Percentiles rank a stretch among this genome's conserved stretches.
Evolutionary conservation across 2,329 filamentous ascomycete genomes (phyloP).

Genomic region (Ophiosphaerella korrae): DNA sequence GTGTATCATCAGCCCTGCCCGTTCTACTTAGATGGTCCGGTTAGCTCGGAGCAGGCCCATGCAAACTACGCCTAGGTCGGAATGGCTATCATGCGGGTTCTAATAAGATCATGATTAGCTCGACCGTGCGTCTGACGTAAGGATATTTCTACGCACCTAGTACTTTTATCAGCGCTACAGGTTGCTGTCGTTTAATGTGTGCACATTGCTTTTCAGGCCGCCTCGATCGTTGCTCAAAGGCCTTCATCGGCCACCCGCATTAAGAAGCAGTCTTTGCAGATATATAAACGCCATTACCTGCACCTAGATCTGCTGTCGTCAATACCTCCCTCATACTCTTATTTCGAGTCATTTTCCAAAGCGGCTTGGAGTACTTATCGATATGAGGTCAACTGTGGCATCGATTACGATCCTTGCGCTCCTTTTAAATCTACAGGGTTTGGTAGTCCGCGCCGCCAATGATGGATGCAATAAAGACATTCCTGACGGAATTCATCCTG

Average conservation of each 20-base stretch:
- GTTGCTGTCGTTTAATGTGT: not conserved
- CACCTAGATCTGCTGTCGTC: too few species aligned
- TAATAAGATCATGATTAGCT: not conserved
- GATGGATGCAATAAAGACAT: conserved; percentile 21
- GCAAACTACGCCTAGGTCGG: not conserved
- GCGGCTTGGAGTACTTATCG: not conserved
- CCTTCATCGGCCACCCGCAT: too few species aligned
- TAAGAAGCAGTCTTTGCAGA: too few species aligned
- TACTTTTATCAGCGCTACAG: not conserved
- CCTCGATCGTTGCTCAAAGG: too few species aligned
- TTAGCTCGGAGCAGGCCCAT: too few species aligned
- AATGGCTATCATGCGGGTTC: not conserved
- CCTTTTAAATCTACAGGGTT: not conserved
- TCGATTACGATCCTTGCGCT: not conserved
- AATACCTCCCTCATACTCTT: too few species aligned
- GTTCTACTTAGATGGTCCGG: too few species aligned
- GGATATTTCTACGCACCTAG: not conserved
- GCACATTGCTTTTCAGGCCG: too few species aligned
- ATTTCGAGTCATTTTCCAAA: too few species aligned
- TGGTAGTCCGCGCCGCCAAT: not conserved
- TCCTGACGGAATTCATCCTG: conserved; percentile 25
- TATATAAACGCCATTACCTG: too few species aligned
- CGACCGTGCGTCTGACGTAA: conserved; percentile 1
- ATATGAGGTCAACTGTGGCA: not conserved
- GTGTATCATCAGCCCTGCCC: too few species aligned